Evolutionary conservation across 2,329 filamentous ascomycete genomes (phyloP), one percentile per base, ranked within the genome.

Genomic region (Rhynchosporium agropyri): DNA sequence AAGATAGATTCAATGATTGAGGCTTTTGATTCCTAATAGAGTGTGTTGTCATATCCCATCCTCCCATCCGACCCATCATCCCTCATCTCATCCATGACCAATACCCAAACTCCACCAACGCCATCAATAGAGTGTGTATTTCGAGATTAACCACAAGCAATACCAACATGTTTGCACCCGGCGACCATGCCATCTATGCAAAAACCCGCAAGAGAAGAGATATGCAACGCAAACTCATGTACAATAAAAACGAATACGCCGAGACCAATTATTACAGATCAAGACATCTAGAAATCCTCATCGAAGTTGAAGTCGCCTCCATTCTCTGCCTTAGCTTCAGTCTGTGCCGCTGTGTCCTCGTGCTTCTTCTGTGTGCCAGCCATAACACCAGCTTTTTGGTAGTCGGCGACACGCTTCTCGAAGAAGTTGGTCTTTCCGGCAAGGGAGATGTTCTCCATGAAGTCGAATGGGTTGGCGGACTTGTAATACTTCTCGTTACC

Each of bases 401-500:
- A 99, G 76, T 99, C 95, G 77, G 89, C 95, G 63, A 99, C 95
- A 73, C 95, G 92, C 90, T 99, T 99, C 89, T 99, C 95, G 78
- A 99, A 99, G 87, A 99, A 99, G 88, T 99, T 99, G 77, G 95
- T 99, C 90, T 99, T 99, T 79, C 95, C 95, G 58, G 92, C 91
- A 10, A 99, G 86, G 28, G 95, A 98, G 79, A 99, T 99, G 81
- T 97, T 97, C 85, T 99, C 95, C 95, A 99, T 99, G 80, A 99
- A 99, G 84, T 99, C 95, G 77, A 99, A 99, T 76, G 95, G 95
- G 82, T 99, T 99, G 77, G 89, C 86, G 31, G 89, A 83, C 76
- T 95, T 91, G 87, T 96, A 99, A 73, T 90, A 84, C 84, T 97
- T 98, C 73, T 90, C 85, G 79, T 97, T 97, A 74, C 95, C 95